Percentiles rank a stretch among this genome's conserved stretches.
Conservation (phyloP, 129 eudicot species). For the Artemisia annua region DNA sequence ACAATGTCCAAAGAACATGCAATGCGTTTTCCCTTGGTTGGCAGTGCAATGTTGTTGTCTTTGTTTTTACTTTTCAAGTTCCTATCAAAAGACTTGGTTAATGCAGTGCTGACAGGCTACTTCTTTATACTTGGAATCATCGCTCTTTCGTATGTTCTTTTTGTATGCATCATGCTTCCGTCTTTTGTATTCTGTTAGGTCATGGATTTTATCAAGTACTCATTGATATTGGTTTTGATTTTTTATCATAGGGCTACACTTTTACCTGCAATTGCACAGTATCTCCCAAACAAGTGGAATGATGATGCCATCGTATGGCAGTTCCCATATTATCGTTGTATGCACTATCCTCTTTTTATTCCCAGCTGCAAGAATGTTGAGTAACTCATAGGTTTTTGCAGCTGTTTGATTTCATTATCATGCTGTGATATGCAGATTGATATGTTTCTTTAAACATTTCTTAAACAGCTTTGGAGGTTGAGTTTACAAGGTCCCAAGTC, state of each 20-base stretch:
- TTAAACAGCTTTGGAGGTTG: slow-evolving; percentile 83
- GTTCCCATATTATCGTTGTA: slow-evolving; percentile 73
- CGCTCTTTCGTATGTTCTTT: slow-evolving; percentile 85
- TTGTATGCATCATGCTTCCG: slow-evolving; percentile 33
- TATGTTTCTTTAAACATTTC: slow-evolving; percentile 27
- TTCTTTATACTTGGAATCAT: slow-evolving; percentile 85
- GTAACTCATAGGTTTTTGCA: slow-evolving; percentile 16
- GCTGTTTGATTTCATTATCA: slow-evolving; percentile 26
- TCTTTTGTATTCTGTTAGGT: slow-evolving; percentile 5
- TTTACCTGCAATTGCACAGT: slow-evolving; percentile 74
- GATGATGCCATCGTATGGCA: slow-evolving; percentile 74
- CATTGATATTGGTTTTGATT: not conserved
- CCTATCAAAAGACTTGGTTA: slow-evolving; percentile 87
- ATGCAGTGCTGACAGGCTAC: slow-evolving; percentile 83
- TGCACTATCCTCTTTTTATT: slow-evolving; percentile 19
- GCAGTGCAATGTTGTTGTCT: slow-evolving; percentile 92
- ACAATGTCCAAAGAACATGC: slow-evolving; percentile 97
- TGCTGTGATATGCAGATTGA: slow-evolving; percentile 38
- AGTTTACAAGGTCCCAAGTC: slow-evolving; percentile 89
- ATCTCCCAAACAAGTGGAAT: slow-evolving; percentile 82
- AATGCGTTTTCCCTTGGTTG: slow-evolving; percentile 97
- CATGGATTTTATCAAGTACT: slow-evolving; percentile 4
- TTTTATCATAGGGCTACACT: slow-evolving; percentile 66
- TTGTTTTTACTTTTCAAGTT: slow-evolving; percentile 87
- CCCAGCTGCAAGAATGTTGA: slow-evolving; percentile 15